phyloP scores from a whole-genome alignment of 495 filamentous ascomycete genomes.

The Neurospora hispaniola region DNA sequence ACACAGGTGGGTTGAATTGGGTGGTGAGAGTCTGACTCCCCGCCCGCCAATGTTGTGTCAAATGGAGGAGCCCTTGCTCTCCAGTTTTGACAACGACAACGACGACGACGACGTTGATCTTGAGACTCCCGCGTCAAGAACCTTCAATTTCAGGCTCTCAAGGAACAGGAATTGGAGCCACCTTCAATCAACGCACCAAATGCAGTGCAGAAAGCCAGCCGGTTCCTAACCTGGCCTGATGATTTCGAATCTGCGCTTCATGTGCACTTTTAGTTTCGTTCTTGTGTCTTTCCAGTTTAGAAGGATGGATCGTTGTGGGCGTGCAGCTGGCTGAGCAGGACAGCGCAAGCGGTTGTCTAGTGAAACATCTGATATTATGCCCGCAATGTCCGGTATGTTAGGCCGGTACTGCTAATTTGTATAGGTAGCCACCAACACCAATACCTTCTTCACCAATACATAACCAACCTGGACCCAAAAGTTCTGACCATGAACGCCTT shows the following conservation, averaged over 20 bases:
- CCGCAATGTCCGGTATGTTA: not conserved
- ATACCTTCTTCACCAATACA: not conserved
- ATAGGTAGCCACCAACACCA: not conserved
- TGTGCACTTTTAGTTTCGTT: not conserved
- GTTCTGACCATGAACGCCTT: not conserved
- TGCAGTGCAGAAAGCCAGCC: not conserved
- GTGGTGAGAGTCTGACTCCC: not conserved
- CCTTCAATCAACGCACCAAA: not conserved
- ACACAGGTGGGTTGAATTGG: not conserved
- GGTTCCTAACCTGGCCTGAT: not conserved
- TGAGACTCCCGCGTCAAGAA: not conserved
- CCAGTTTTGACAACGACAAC: not conserved
- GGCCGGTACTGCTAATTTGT: not conserved
- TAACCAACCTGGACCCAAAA: not conserved
- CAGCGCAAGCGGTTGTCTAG: not conserved
- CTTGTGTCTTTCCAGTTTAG: not conserved
- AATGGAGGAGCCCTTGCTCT: not conserved
- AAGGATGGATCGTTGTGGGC: not conserved
- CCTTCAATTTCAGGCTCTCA: not conserved
- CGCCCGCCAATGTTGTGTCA: not conserved
- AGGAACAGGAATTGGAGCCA: not conserved
- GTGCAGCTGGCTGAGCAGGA: not conserved
- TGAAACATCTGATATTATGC: not conserved
- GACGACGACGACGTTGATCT: not conserved
- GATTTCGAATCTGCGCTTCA: not conserved